phyloP scores from a whole-genome alignment of 2,329 filamentous ascomycete genomes.

The Aspergillus hiratsukae region DNA sequence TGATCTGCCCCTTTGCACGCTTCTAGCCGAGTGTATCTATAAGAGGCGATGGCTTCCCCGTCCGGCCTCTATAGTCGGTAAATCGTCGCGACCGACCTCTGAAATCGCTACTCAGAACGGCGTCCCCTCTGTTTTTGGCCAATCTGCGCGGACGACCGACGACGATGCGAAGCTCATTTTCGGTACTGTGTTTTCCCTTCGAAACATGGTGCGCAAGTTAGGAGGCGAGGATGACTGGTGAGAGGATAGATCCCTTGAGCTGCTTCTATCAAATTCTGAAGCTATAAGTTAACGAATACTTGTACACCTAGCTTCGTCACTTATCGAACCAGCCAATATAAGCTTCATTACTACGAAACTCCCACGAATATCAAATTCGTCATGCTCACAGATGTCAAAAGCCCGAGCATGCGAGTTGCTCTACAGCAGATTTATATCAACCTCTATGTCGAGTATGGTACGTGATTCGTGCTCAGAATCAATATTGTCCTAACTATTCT shows the following conservation, averaged over 20 bases:
- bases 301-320: constrained; percentile 67
- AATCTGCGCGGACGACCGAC: constrained; percentile 50
- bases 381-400: constrained; percentile 87
- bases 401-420: constrained; percentile 86
- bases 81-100: constrained; percentile 48
- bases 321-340: constrained; percentile 91
- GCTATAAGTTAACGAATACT: neutral
- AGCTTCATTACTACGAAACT: constrained; percentile 98
- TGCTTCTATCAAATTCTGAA: neutral
- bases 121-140: constrained; percentile 29
- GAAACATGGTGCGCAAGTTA: constrained; percentile 94
- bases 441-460: constrained; percentile 92
- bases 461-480: constrained; percentile 3
- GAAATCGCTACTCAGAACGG: constrained; percentile 44
- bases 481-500: constrained; percentile 8
- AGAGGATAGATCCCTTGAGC: neutral
- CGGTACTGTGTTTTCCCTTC: constrained; percentile 90
- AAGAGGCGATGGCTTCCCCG: constrained; percentile 73
- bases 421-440: constrained; percentile 98
- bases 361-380: constrained; percentile 94
- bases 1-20: constrained; percentile 2
- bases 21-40: constrained; percentile 92
- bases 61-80: constrained; percentile 43
- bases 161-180: constrained; percentile 98
- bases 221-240: constrained; percentile 82